Evolutionary conservation across 192 early-diverging fungal species (phyloP).

Genomic region (Ambispora gerdemannii): DNA sequence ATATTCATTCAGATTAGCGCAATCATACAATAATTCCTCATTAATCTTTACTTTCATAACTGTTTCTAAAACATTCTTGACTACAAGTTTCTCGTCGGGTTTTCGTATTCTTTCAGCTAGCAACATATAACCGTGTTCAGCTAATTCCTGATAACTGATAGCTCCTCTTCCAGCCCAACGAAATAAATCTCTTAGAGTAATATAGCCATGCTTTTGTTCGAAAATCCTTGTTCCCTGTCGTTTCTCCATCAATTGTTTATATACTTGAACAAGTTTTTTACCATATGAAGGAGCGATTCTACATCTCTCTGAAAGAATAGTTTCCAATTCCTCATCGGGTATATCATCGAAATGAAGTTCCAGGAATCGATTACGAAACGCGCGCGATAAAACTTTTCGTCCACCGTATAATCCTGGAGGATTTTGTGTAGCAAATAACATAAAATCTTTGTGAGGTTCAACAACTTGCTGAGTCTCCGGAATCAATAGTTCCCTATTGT

Average conservation of each 20-base stretch:
- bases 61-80: constrained; percentile 78
- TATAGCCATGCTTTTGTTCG: constrained; percentile 89
- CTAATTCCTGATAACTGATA: constrained; percentile 73
- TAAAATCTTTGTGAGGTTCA: constrained; percentile 91
- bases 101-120: constrained; percentile 85
- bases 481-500: constrained; percentile 94
- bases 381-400: constrained; percentile 90
- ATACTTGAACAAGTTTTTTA: constrained; percentile 79
- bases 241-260: constrained; percentile 70
- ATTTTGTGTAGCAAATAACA: constrained; percentile 99
- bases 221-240: constrained; percentile 86
- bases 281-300: constrained; percentile 86
- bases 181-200: constrained; percentile 96
- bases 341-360: constrained; percentile 98
- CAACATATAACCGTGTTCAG: constrained; percentile 95
- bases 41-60: constrained; percentile 71
- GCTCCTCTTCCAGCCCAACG: constrained; percentile 91
- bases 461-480: constrained; percentile 95
- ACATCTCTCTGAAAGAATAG: constrained; percentile 83
- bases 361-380: constrained; percentile 96
- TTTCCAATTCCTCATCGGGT: constrained; percentile 86
- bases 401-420: constrained; percentile 98
- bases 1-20: constrained; percentile 52
- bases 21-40: constrained; percentile 62
- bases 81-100: constrained; percentile 75